These are phyloP conservation scores for Echinosophora koreensis DNA, from an alignment of 306 rosid species.

Conservation along the genomic window DNA sequence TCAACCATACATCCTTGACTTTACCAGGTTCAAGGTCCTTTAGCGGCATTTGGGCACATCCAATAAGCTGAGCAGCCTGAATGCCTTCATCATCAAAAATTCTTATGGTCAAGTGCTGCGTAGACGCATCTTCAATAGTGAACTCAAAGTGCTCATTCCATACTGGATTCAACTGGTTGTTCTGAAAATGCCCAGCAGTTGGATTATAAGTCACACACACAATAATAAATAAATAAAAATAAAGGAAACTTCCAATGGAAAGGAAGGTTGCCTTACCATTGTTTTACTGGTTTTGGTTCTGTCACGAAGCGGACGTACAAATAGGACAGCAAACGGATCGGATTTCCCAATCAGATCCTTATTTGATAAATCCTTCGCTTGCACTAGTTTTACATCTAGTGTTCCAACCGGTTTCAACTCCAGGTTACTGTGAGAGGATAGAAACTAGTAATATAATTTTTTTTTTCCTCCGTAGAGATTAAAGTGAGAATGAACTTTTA, in stretches of 20 bases:
- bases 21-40: constrained; percentile 85
- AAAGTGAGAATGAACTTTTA: constrained; percentile 26
- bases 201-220: constrained; percentile 14
- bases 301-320: constrained; percentile 84
- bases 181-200: constrained; percentile 56
- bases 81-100: constrained; percentile 87
- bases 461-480: not conserved
- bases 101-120: constrained; percentile 89
- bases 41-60: constrained; percentile 71
- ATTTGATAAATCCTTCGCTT: constrained; percentile 79
- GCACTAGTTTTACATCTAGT: constrained; percentile 88
- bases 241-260: constrained; percentile 14
- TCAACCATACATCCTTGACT: constrained; percentile 87
- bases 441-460: constrained; percentile 20
- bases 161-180: constrained; percentile 86
- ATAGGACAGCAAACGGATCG: constrained; percentile 81
- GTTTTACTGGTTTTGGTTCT: constrained; percentile 78
- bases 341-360: constrained; percentile 91
- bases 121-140: constrained; percentile 71
- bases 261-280: constrained; percentile 65
- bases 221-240: not conserved
- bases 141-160: constrained; percentile 97
- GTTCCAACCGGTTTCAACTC: constrained; percentile 86
- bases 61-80: constrained; percentile 81
- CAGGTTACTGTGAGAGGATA: constrained; percentile 64